phyloP scores from a whole-genome alignment of 2,329 filamentous ascomycete genomes.

The Neofusicoccum sp. region DNA sequence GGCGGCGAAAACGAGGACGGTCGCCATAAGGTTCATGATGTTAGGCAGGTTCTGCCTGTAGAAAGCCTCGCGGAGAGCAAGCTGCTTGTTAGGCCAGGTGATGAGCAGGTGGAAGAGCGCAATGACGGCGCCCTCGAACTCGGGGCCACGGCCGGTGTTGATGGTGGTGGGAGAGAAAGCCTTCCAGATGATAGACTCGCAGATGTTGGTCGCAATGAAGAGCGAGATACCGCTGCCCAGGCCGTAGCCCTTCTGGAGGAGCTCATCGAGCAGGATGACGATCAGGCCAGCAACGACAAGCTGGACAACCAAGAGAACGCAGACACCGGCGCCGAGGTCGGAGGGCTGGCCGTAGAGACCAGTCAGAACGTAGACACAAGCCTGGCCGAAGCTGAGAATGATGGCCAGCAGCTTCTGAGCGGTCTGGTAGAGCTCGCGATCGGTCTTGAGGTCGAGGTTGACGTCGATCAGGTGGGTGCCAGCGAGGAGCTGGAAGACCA shows the following conservation, averaged over 20 bases:
- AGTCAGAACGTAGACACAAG: constrained; percentile 96
- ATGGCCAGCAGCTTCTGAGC: constrained; percentile 92
- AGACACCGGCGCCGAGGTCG: constrained; percentile 95
- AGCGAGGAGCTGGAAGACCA: constrained; percentile 99
- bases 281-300: constrained; percentile 96
- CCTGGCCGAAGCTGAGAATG: constrained; percentile 94
- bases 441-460: constrained; percentile 99
- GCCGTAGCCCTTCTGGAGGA: constrained; percentile 98
- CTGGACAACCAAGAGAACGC: constrained; percentile 96
- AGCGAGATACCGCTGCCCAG: constrained; percentile 97
- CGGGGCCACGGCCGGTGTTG: constrained; percentile 97
- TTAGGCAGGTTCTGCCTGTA: constrained; percentile 99
- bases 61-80: constrained; percentile 96
- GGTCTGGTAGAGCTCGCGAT: constrained; percentile 99
- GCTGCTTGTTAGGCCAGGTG: constrained; percentile 99
- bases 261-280: constrained; percentile 97
- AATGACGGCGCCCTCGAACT: constrained; percentile 98
- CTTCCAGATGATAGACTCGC: constrained; percentile 99
- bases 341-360: constrained; percentile 90
- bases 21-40: constrained; percentile 97
- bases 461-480: constrained; percentile 99
- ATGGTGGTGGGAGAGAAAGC: constrained; percentile 98
- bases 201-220: constrained; percentile 99
- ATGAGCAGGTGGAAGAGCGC: constrained; percentile 96
- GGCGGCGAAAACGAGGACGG: constrained; percentile 86